Base-by-base conservation (phyloP, 768 basidiomycete species). In the Exsudoporus frostii region DNA sequence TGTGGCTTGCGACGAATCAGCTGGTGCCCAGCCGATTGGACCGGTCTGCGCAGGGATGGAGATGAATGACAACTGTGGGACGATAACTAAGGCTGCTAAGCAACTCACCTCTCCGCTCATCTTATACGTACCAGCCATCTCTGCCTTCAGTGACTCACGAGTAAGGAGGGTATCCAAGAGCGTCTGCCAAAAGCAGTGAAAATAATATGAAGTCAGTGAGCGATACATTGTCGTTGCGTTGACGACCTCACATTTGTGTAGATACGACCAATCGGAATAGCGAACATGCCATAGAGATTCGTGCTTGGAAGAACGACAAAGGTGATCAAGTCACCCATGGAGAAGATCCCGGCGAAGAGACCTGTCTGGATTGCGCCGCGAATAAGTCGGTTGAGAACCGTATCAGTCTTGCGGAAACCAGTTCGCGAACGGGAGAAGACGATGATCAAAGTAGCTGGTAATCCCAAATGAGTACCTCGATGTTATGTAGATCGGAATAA, bases 111-210 rank as follows among this genome's bases (percentile, higher is more conserved):
- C 34, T n/a, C 2, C 29, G 10, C 27, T 48, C 29, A 13, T 4
- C 14, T 39, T 2, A n/a, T n/a, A 15, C 19, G 34, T 41, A 11
- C 36, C 44, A 5, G 24, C 30, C 44, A 36, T 27, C n/a, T 46
- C 45, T 4, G n/a, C 13, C 53, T 25, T 54, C 33, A 54, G 48
- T 4, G 11, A 22, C 11, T 59, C 33, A 7, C 58, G 57, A 8
- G 57, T 40, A 5, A 59, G 45, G 4, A 59, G 52, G 41, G 52
- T 55, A 15, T 59, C 57, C 38, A 59, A 29, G 17, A 55, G 33
- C 4, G 45, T 46, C 45, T 46, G 24, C 10, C 32, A 22, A 33
- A 22, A 32, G 29, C 8, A 19, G 19, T 22, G 5, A 17, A 22
- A 45, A 32, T 33, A 33, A 17, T 11, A 10, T 11, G 6, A 24